phyloP scores from a whole-genome alignment of 192 early-diverging fungal genomes.

The Backusella parvicylindrica region DNA sequence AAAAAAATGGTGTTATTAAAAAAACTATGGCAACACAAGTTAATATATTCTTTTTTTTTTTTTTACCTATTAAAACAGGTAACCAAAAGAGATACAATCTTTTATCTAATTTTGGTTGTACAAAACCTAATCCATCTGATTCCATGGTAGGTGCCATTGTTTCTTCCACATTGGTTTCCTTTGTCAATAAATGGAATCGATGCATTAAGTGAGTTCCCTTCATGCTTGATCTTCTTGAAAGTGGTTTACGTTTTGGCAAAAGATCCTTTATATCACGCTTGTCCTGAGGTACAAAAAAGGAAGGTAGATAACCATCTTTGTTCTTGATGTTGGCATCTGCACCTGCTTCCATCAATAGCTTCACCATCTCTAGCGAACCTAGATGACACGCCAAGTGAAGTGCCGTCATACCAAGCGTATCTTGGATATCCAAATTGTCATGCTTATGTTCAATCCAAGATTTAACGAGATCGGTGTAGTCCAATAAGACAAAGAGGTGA shows the following conservation, averaged over 20 bases:
- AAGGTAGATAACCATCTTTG: neutral
- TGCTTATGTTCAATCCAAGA: slow-evolving; percentile 33
- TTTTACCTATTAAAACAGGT: slow-evolving; percentile 41
- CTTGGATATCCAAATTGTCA: slow-evolving; percentile 38
- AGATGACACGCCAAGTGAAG: slow-evolving; percentile 67
- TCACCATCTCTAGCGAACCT: slow-evolving; percentile 44
- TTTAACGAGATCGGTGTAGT: slow-evolving; percentile 45
- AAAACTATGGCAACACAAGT: neutral
- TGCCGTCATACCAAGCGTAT: slow-evolving; percentile 67
- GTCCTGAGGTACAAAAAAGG: neutral
- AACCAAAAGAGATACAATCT: slow-evolving; percentile 59
- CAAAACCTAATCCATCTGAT: slow-evolving; percentile 20
- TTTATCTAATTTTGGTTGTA: slow-evolving; percentile 45
- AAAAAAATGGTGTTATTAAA: neutral
- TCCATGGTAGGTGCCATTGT: slow-evolving; percentile 16
- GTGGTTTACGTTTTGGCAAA: neutral
- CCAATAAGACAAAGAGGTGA: slow-evolving; percentile 60
- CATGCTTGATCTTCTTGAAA: slow-evolving; percentile 13
- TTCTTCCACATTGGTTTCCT: slow-evolving; percentile 5
- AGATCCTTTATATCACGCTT: neutral
- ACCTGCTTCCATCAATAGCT: slow-evolving; percentile 49
- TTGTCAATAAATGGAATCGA: slow-evolving; percentile 13
- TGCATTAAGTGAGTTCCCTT: slow-evolving; percentile 1
- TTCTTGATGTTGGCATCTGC: neutral
- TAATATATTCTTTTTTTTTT: neutral